Evolutionary conservation across 2,329 filamentous ascomycete species (phyloP), one percentile per base, ranked within the genome.

Genomic region (Xylogone sp.): DNA sequence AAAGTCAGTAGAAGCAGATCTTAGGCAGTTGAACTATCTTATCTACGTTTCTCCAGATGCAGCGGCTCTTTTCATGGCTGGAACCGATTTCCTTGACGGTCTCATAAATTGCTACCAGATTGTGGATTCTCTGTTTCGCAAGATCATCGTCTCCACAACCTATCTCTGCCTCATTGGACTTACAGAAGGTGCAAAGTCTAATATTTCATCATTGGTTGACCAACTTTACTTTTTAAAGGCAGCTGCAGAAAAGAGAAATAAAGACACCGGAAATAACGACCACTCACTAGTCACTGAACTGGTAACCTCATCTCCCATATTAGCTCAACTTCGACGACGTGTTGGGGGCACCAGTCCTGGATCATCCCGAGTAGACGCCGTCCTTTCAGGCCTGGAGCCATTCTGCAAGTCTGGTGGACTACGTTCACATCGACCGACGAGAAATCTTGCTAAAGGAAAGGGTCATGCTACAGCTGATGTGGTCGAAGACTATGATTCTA

Each of bases 11-110:
- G 82, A 87, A 61, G 65, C 68, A 1, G 72, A 73, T 0, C 71
- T 91, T 27, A 75, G 75, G 45, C 72, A 72, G 9, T 64, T 90
- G n/a, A 87, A 83, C 53, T 76, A 82, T 46, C 70, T 92, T 3
- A 70, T 90, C 4, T 77, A 82, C 58, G 75, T 73, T 6, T 89
- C 84, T 4, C 74, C 82, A 0, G 72, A 76, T 19, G 72, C 75
- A 1, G 79, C 79, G 19, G 70, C 73, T 1, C 74, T 88, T 59
- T 85, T 96, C 61, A 80, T 96, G 59, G 87, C 87, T 0, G 93
- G 93, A 1, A 91, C 88, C 47, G 93, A 97, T 69, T 93, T 94
- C 60, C 69, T 96, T 19, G 93, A 97, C 65, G 83, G 87, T 1
- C 75, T 96, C 12, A 74, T 82, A 34, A 72, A 73, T 46, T 84